These are phyloP conservation scores for Penicillium corylophilum DNA, from an alignment of 2,329 filamentous ascomycete species.

Conservation along the genomic window DNA sequence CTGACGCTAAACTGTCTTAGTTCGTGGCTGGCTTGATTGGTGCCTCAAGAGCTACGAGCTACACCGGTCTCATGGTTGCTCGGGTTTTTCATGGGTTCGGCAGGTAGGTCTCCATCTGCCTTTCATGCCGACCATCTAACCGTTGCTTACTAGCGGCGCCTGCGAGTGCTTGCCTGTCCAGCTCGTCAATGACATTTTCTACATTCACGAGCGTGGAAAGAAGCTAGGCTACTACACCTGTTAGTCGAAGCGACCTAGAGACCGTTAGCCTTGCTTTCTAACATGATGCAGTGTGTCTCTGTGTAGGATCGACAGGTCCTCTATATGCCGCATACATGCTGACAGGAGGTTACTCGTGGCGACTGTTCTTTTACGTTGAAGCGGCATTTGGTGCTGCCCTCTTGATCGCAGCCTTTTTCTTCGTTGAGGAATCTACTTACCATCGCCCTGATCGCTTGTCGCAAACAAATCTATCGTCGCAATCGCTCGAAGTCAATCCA, in stretches of 20 bases:
- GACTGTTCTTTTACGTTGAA: constrained; percentile 62
- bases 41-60: constrained; percentile 42
- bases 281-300: constrained; percentile 49
- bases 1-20: constrained; percentile 11
- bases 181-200: constrained; percentile 51
- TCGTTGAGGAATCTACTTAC: constrained; percentile 62
- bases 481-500: constrained; percentile 1
- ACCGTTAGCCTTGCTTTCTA: neutral
- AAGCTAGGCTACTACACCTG: constrained; percentile 61
- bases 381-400: constrained; percentile 52
- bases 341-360: constrained; percentile 57
- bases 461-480: constrained; percentile 12
- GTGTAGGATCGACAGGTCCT: constrained; percentile 56
- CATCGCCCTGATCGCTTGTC: constrained; percentile 32
- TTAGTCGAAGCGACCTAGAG: constrained; percentile 15
- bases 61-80: constrained; percentile 43
- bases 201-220: constrained; percentile 48
- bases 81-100: constrained; percentile 46
- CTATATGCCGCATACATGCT: constrained; percentile 63
- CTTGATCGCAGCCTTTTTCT: constrained; percentile 53
- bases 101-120: constrained; percentile 7
- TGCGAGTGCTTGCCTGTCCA: constrained; percentile 50
- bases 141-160: constrained; percentile 32
- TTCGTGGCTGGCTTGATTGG: constrained; percentile 46
- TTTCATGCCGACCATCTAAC: neutral